Evolutionary conservation across 345 rosid genomes (phyloP).

Genomic region (Salix brachista): DNA sequence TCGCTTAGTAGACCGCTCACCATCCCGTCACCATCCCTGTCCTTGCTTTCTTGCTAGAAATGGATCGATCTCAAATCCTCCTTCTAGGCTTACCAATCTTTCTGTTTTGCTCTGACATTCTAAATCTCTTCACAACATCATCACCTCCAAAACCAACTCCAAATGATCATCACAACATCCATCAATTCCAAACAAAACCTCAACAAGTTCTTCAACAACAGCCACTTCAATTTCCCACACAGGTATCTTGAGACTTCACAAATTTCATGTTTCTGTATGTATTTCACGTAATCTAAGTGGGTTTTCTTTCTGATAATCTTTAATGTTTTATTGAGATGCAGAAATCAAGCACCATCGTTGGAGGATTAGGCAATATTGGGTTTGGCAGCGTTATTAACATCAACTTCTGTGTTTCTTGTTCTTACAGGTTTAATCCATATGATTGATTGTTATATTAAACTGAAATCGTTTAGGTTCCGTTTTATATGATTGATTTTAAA

Average conservation of each 20-base stretch:
- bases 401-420: conserved; percentile 34
- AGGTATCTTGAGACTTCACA: neutral
- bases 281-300: too few relatives aligned
- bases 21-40: neutral
- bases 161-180: neutral
- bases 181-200: conserved; percentile 9
- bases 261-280: neutral
- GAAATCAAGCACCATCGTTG: conserved; percentile 19
- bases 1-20: too few relatives aligned
- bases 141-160: conserved; percentile 14
- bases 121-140: conserved; percentile 18
- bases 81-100: conserved; percentile 28
- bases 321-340: conserved; percentile 3
- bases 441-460: too few relatives aligned
- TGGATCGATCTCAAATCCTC: conserved; percentile 31
- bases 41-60: neutral
- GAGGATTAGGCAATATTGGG: conserved; percentile 19
- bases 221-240: conserved; percentile 17
- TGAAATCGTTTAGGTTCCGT: too few relatives aligned
- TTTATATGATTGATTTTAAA: too few relatives aligned
- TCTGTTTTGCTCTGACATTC: conserved; percentile 24
- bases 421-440: conserved; percentile 23
- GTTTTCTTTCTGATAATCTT: neutral
- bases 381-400: conserved; percentile 24
- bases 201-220: conserved; percentile 1